A percentile compares a stretch with the other conserved stretches of the same genome.
These are phyloP conservation scores for Smallanthus sonchifolius DNA, from an alignment of 129 eudicot species.

Conservation along the genomic window DNA sequence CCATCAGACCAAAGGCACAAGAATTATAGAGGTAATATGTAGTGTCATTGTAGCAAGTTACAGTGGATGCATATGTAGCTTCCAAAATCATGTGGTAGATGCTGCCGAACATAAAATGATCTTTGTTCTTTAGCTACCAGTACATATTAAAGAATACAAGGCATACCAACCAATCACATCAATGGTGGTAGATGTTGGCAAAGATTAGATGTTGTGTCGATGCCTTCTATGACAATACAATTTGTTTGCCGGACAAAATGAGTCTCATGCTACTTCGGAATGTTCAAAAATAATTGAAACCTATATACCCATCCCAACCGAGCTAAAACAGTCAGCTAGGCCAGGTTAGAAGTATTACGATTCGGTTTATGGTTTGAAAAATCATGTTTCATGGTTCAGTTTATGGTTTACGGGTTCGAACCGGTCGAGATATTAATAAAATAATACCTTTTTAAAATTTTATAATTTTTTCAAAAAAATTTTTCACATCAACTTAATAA, in stretches of 20 bases:
- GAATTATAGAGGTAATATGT: background rate
- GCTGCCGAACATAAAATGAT: background rate
- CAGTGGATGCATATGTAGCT: background rate
- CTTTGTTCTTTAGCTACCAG: background rate
- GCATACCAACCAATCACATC: background rate
- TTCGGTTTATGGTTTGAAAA: no score
- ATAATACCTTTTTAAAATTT: no score
- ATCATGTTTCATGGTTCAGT: background rate
- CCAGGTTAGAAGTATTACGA: no score
- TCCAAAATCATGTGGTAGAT: background rate
- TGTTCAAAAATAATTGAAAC: no score
- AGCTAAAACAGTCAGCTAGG: no score
- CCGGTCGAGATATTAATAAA: no score
- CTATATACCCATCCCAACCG: no score
- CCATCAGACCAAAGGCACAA: no score
- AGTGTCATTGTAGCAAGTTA: background rate
- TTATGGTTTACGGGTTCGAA: no score
- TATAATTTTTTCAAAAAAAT: no score
- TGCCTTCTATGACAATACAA: background rate
- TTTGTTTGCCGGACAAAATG: slow-evolving; percentile 12
- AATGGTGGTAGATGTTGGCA: slow-evolving; percentile 12
- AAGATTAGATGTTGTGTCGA: background rate
- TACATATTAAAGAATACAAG: background rate
- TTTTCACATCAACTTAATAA: no score
- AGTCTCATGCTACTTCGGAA: background rate